Conservation (phyloP, 108 stramenopile genomes). For the Fragilaria radians region DNA sequence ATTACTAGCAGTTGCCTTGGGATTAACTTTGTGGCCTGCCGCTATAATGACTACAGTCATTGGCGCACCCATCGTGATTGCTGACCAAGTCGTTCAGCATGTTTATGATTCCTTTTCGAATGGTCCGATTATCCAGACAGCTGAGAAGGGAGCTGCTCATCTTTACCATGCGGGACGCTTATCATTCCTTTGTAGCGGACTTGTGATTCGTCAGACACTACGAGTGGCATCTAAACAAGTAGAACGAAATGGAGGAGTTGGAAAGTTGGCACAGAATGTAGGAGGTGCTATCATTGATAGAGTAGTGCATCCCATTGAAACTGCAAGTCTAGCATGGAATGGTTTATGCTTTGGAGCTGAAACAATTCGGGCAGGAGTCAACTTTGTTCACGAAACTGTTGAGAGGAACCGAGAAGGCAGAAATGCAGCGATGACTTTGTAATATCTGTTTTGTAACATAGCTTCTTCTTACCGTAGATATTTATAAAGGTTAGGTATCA, state of each 20-base stretch:
- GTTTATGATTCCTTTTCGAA: slow-evolving; percentile 53
- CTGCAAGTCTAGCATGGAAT: slow-evolving; percentile 53
- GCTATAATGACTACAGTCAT: slow-evolving; percentile 53
- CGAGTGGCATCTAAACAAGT: slow-evolving; percentile 58
- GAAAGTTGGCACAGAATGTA: slow-evolving; percentile 40
- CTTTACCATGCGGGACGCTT: slow-evolving; percentile 49
- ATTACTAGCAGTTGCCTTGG: slow-evolving; percentile 53
- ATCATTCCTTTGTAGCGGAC: slow-evolving; percentile 32
- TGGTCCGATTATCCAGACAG: slow-evolving; percentile 32
- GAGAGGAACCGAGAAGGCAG: background rate
- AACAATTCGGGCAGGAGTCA: slow-evolving; percentile 21
- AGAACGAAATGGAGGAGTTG: slow-evolving; percentile 64
- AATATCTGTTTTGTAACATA: too few species aligned
- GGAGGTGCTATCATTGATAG: slow-evolving; percentile 49
- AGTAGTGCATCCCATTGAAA: slow-evolving; percentile 68
- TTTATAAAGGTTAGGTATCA: too few species aligned
- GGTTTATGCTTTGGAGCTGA: slow-evolving; percentile 49
- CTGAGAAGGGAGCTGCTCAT: slow-evolving; percentile 62
- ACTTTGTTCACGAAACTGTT: slow-evolving; percentile 22
- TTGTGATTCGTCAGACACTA: slow-evolving; percentile 51
- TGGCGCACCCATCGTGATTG: slow-evolving; percentile 47
- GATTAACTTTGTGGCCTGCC: slow-evolving; percentile 62
- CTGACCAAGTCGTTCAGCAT: slow-evolving; percentile 57
- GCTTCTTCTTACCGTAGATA: too few species aligned
- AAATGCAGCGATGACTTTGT: too few species aligned